These are phyloP conservation scores for Eragrostis nindensis DNA, from an alignment of 176 grass and related monocot genomes.

Conservation along the genomic window DNA sequence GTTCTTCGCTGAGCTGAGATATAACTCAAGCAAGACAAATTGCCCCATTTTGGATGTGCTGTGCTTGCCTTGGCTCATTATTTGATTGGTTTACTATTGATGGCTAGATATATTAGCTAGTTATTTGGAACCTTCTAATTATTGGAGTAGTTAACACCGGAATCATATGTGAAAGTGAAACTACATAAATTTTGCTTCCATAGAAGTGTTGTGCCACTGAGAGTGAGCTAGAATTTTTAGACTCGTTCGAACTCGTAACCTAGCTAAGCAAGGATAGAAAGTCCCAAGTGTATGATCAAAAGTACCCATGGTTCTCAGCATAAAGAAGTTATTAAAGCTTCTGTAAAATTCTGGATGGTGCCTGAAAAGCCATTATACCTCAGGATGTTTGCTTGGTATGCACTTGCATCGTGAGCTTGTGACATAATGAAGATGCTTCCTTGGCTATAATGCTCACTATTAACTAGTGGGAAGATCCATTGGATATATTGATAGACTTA, in stretches of 20 bases:
- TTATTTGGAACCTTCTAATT: background rate
- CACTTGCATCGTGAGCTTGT: background rate
- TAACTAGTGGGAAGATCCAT: background rate
- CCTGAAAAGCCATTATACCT: background rate
- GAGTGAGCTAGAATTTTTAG: constrained; percentile 2
- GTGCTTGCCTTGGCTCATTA: background rate
- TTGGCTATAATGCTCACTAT: background rate
- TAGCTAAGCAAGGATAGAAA: background rate
- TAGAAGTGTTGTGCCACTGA: background rate
- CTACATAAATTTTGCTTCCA: background rate
- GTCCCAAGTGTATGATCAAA: background rate
- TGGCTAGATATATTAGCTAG: background rate
- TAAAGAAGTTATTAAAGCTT: background rate
- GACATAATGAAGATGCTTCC: constrained; percentile 8
- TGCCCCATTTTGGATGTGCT: background rate
- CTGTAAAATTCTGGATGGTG: background rate
- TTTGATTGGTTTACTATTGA: background rate
- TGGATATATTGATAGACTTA: background rate
- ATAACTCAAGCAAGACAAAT: background rate
- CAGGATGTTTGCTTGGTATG: background rate
- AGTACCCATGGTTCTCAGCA: background rate
- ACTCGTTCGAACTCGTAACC: background rate
- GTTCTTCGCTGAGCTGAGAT: background rate
- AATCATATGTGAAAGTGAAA: constrained; percentile 12
- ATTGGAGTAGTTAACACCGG: background rate